Evolutionary conservation across 140 eudicot species (phyloP), one percentile per base, ranked within the genome.

Genomic region (Flaveria floridana): DNA sequence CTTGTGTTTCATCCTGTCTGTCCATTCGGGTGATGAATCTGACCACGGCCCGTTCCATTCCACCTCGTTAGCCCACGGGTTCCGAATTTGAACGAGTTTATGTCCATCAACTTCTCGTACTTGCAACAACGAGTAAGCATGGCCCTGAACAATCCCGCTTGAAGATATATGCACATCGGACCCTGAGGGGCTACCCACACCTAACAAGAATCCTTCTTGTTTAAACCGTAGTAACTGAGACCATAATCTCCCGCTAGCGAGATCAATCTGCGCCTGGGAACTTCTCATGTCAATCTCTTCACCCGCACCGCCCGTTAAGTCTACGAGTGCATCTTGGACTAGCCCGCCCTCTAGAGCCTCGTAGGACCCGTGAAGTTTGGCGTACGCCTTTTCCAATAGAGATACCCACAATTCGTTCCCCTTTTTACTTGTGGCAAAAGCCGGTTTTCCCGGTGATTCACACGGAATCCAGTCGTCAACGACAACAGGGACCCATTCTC

Each of bases 41-140:
- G 99, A 95, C 99, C 99, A 95, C 56, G 95, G 92, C 23, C 99
- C 99, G 53, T 91, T 95, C 99, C 99, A 95, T 76, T 95, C 99
- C 19, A 95, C 99, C 84, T 95, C 99, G 23, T 87, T 95, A 23
- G 99, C 99, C 99, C 99, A 95, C 0, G 99, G 99, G 76, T 95
- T 95, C 72, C 99, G 91, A 50, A 95, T 95, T 81, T 95, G 99
- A 58, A 95, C 96, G 25, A 95, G 97, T 80, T 88, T 95, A 84
- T 95, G 96, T 21, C 92, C 89, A 61, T 91, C 97, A 16, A 91
- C 92, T 82, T 95, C 99, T 41, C 97, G 85, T 53, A 95, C 97
- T 91, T 95, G 99, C 78, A 95, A 82, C 68, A 95, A 81, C 0
- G 99, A 95, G 86, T 95, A 95, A 10, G 99, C 99, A 77, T 95